Conservation (phyloP, 345 rosid genomes). For the Bruguiera sexangula region DNA sequence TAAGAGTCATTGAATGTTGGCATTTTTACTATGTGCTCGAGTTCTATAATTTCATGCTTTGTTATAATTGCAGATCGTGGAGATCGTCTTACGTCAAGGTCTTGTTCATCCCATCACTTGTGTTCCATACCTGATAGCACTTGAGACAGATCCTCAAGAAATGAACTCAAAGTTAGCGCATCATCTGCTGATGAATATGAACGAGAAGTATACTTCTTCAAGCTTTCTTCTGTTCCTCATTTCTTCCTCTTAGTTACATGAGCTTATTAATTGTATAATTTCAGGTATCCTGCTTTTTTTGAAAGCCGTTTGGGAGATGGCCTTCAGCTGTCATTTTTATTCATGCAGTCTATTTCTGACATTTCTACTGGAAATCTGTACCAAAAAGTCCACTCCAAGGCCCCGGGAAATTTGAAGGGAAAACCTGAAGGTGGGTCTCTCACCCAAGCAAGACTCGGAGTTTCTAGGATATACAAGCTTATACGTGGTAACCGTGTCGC, state of each 20-base stretch:
- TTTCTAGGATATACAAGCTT: slow-evolving; percentile 91
- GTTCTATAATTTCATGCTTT: background rate
- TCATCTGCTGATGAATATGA: slow-evolving; percentile 98
- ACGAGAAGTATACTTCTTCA: slow-evolving; percentile 72
- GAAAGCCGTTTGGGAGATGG: slow-evolving; percentile 99
- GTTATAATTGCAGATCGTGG: slow-evolving; percentile 72
- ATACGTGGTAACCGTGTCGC: slow-evolving; percentile 88
- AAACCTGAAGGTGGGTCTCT: slow-evolving; percentile 65
- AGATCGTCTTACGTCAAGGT: slow-evolving; percentile 95
- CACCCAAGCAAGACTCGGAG: slow-evolving; percentile 91
- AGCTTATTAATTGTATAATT: slow-evolving; percentile 31
- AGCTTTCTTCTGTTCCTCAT: background rate
- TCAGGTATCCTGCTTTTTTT: slow-evolving; percentile 93
- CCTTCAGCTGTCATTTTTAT: slow-evolving; percentile 85
- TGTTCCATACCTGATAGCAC: slow-evolving; percentile 97
- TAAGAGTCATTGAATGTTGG: background rate
- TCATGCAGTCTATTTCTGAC: slow-evolving; percentile 60
- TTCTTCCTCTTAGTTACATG: background rate
- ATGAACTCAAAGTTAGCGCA: slow-evolving; percentile 93
- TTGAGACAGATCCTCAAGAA: slow-evolving; percentile 95
- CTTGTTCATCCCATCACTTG: slow-evolving; percentile 99
- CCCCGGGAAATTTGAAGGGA: slow-evolving; percentile 53
- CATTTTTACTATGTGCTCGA: background rate
- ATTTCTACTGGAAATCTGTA: slow-evolving; percentile 37
- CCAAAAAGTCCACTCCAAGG: slow-evolving; percentile 45